Base-by-base conservation (phyloP, 2,329 filamentous ascomycete species). In the Pseudocercospora cruenta region DNA sequence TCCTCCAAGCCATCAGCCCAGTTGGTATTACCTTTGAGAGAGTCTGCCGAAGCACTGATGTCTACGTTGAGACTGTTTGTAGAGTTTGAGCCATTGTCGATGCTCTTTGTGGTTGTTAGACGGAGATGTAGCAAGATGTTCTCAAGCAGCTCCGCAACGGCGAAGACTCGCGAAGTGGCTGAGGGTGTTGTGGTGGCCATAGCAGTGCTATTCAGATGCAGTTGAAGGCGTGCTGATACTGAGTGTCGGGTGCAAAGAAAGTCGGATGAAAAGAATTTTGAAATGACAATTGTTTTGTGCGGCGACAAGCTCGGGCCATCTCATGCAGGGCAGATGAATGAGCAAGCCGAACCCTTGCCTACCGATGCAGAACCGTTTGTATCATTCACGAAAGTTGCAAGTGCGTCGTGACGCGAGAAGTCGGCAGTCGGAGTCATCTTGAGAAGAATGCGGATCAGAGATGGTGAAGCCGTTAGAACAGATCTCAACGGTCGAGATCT, bases 1-100 rank as follows among this genome's bases (percentile, higher is more conserved):
- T 63, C 61, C 53, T 63, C 53, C 33, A 63, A 28, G 36, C 51
- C 61, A 28, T 43, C 28, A 24, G 21, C 31, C 36, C 36, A 63
- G 19, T 58, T 19, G 39, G 39, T 43, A 12, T 51, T 39, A 55
- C 22, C 26, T 31, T 33, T 55, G 26, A 26, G 39, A 43, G 39
- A 43, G 39, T 43, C 19, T 19, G 39, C 39, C 39, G 39, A 43
- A 43, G 39, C 39, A 19, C 39, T 19, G 39, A 43, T 19, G 39
- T 43, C 39, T 43, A 43, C 16, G 4, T 19, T 19, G 39, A 43
- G 39, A 22, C 24, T 43, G n/a, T 3, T 26, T 26, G 24, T 26
- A 26, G 24, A 26, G 24, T 5, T 19, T 28, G 45, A 54, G 14
- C n/a, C 31, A 19, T 21, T 36, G 55, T 21, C n/a, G 53, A 55